These are phyloP conservation scores for Aquilaria sinensis DNA, from an alignment of 345 rosid genomes.

Conservation along the genomic window DNA sequence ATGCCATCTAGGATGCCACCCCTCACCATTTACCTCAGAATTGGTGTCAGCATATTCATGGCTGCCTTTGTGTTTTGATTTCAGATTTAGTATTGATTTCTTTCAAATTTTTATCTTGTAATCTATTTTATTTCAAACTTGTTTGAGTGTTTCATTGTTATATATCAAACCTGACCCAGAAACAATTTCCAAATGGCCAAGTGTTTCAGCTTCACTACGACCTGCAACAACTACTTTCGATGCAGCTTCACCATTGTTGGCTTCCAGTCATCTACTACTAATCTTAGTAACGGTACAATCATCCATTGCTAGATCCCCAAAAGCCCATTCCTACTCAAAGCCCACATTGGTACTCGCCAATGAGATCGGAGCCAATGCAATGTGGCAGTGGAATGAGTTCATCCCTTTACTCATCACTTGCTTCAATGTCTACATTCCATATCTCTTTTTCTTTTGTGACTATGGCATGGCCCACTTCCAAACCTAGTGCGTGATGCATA, in stretches of 20 bases:
- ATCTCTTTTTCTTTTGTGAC: conserved; percentile 85
- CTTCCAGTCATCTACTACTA: conserved; percentile 60
- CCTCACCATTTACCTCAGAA: too few species aligned
- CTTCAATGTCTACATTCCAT: conserved; percentile 84
- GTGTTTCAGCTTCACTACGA: conserved; percentile 60
- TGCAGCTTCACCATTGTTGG: conserved; percentile 62
- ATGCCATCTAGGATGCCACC: too few species aligned
- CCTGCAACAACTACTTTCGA: conserved; percentile 54
- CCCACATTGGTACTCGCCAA: conserved; percentile 65
- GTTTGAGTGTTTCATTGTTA: too few species aligned
- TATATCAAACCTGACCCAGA: too few species aligned
- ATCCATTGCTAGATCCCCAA: conserved; percentile 82
- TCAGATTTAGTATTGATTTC: too few species aligned
- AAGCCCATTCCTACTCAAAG: conserved; percentile 28
- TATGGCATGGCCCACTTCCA: conserved; percentile 72
- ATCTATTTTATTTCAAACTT: too few species aligned
- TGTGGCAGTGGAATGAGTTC: conserved; percentile 85
- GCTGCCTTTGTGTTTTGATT: too few species aligned
- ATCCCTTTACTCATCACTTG: conserved; percentile 42
- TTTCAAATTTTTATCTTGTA: too few species aligned
- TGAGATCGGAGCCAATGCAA: conserved; percentile 92
- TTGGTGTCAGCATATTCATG: too few species aligned
- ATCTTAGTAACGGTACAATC: conserved; percentile 77
- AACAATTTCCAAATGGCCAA: conserved; percentile 27
- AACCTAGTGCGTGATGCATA: conserved; percentile 61